Base-by-base conservation (phyloP, 441 rosid species). In the Hura crepitans region DNA sequence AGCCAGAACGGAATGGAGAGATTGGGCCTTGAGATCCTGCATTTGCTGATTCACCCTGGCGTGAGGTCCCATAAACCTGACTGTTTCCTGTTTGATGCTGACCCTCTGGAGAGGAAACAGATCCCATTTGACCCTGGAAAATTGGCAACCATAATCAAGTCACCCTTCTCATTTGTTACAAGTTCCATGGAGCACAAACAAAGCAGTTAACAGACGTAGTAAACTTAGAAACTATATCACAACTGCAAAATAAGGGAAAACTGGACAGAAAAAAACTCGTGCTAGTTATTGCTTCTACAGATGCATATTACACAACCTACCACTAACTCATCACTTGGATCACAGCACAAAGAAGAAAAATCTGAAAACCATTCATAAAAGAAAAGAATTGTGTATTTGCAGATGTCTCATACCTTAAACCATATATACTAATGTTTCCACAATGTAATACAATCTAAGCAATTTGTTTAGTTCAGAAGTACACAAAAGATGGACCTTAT, bases 51-150 rank as follows among this genome's bases (percentile, higher is more conserved):
- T 91, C 99, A 57, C 51, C 83, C 74, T 82, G 91, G 74, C 75
- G 86, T 60, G 89, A 57, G 65, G 79, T 80, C 76, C 88, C 89
- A 79, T 86, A 88, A 45, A 79, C 75, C 72, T 79, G 98, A 81
- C 82, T 83, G 70, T 78, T 86, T 75, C 87, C 91, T 46, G 75
- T 72, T 74, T 82, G 90, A 59, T 79, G 89, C 73, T 80, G 87
- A 66, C 82, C 82, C 74, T 94, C 97, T 58, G 96, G 86, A 78
- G 98, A 88, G 47, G 98, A 88, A 75, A 84, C 91, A 22, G 99
- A 85, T 64, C 89, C 89, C 67, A 92, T 74, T 83, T 91, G 98
- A 79, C 92, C 94, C 99, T 95, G 84, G 59, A 77, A 64, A 73
- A 67, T 68, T 18, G 20, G 70, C 70, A 69, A 56, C 33, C 70